Evolutionary conservation across 352 stramenopile species (phyloP).

Genomic region (Globisporangium apiculatum): DNA sequence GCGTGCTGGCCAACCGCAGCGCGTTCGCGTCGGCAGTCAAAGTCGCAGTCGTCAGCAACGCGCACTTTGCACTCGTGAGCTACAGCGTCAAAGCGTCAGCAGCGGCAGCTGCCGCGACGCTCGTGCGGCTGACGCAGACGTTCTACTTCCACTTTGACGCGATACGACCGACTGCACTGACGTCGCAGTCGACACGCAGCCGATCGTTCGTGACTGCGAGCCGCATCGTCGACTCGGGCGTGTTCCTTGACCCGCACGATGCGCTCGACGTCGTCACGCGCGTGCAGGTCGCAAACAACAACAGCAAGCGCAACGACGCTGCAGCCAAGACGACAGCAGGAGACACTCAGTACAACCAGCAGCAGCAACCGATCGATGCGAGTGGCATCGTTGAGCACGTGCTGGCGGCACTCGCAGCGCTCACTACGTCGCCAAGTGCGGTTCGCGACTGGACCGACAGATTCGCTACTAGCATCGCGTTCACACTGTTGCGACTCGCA

Average conservation of each 20-base stretch:
- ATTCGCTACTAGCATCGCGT: constrained; percentile 17
- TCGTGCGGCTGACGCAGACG: constrained; percentile 10
- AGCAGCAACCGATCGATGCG: neutral
- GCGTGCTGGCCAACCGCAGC: constrained; percentile 20
- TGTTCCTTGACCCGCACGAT: constrained; percentile 21
- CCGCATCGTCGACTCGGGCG: constrained; percentile 13
- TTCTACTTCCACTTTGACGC: constrained; percentile 44
- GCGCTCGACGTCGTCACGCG: constrained; percentile 18
- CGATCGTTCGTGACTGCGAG: constrained; percentile 25
- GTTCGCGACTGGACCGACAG: constrained; percentile 9
- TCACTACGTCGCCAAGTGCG: neutral
- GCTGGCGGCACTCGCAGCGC: neutral
- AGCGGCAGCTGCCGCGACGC: neutral
- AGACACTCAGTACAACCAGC: neutral
- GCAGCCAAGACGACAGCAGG: neutral
- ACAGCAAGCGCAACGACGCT: neutral
- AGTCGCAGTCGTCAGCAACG: constrained; percentile 26
- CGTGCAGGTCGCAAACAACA: neutral
- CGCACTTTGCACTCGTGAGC: constrained; percentile 21
- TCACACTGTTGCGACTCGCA: constrained; percentile 15
- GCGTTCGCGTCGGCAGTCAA: constrained; percentile 43
- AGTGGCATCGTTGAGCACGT: neutral
- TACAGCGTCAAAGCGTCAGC: constrained; percentile 5
- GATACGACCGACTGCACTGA: neutral
- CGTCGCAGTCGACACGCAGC: constrained; percentile 5